Conservation (phyloP, 768 basidiomycete species). For the Lactifluus pinguis region DNA sequence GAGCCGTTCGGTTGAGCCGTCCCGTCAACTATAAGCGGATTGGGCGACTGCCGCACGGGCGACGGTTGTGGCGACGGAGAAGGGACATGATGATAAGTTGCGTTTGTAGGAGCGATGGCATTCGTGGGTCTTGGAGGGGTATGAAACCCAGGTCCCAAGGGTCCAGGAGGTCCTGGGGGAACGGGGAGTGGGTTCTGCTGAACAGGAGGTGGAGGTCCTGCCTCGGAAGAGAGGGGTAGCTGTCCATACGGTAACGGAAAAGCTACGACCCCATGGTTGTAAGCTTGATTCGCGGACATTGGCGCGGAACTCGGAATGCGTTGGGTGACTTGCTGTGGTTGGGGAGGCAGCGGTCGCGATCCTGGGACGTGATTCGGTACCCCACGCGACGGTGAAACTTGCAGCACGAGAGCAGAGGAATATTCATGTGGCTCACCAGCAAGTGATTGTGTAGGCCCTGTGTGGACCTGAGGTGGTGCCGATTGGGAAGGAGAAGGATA, state of each 20-base stretch:
- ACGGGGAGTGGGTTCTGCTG: conserved; percentile 17
- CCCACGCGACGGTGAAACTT: conserved; percentile 1
- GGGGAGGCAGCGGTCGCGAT: conserved; percentile 19
- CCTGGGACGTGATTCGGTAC: conserved; percentile 15
- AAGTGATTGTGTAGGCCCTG: background rate
- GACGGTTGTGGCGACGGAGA: conserved; percentile 17
- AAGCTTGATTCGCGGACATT: conserved; percentile 6
- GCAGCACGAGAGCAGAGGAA: conserved; percentile 1
- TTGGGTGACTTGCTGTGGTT: conserved; percentile 11
- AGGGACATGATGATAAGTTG: conserved; percentile 11
- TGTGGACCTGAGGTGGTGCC: conserved; percentile 15
- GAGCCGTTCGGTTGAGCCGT: conserved; percentile 18
- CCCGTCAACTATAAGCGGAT: background rate
- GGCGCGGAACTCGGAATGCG: background rate
- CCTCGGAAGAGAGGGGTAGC: background rate
- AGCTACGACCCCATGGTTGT: background rate
- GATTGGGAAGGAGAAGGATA: conserved; percentile 35
- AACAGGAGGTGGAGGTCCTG: background rate
- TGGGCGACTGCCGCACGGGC: conserved; percentile 7
- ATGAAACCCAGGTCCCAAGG: conserved; percentile 14
- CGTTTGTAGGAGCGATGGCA: background rate
- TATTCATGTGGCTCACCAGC: conserved; percentile 2
- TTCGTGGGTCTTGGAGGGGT: conserved; percentile 3
- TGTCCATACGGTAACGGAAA: background rate
- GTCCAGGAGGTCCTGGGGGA: conserved; percentile 20